Evolutionary conservation across 2,329 filamentous ascomycete genomes (phyloP).

Genomic region (Colletotrichum horii): DNA sequence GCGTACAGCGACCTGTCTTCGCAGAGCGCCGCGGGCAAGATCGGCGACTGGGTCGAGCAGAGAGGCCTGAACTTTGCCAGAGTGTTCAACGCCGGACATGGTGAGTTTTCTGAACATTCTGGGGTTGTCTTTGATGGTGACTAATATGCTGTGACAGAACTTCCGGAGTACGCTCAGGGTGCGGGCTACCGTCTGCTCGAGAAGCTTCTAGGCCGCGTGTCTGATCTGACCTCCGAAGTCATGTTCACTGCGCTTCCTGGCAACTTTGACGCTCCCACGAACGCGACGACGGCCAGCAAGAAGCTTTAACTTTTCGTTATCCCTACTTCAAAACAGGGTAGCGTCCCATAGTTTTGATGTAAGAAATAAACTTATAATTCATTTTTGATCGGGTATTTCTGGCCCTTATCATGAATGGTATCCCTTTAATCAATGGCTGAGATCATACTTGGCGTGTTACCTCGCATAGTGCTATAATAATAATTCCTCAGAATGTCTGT

Average conservation of each 20-base stretch:
- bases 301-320: not conserved
- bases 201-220: not conserved
- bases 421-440: fast-evolving
- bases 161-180: not conserved
- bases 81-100: not conserved
- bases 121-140: not conserved
- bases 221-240: not conserved
- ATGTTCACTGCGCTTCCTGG: constrained; percentile 4
- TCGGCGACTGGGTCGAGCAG: constrained; percentile 7
- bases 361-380: not conserved
- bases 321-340: not conserved
- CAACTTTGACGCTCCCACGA: not conserved
- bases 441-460: not conserved
- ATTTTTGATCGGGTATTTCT: not conserved
- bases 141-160: not conserved
- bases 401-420: no score
- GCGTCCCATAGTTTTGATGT: not conserved
- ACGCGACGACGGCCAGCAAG: not conserved
- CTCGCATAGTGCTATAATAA: not conserved
- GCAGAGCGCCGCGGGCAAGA: constrained; percentile 4
- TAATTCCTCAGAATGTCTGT: not conserved
- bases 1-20: not conserved
- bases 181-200: not conserved
- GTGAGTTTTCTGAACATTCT: not conserved
- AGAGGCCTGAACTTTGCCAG: not conserved